Conservation (phyloP, 148 eudicot species). For the Rhododendron williamsianum region DNA sequence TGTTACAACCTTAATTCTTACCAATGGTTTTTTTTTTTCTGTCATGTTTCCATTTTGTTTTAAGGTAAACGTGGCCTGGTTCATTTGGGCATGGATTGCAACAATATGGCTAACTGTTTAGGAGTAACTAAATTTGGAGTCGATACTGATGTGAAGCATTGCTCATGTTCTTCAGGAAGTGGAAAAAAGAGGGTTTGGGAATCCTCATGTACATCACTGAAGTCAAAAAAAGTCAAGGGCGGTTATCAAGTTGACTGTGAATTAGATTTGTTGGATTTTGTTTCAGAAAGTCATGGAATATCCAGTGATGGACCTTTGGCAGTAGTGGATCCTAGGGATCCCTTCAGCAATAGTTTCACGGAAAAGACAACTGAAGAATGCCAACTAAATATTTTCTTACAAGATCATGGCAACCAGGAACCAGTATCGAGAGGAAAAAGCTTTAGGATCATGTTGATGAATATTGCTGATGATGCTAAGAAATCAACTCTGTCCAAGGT, state of each 20-base stretch:
- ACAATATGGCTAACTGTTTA: conserved; percentile 19
- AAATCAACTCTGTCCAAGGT: conserved; percentile 69
- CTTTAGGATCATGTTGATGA: conserved; percentile 67
- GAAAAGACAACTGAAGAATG: conserved; percentile 19
- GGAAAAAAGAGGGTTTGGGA: conserved; percentile 63
- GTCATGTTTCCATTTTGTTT: conserved; percentile 5
- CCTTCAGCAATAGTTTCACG: conserved; percentile 15
- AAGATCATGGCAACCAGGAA: conserved; percentile 14
- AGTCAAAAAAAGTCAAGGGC: conserved; percentile 84
- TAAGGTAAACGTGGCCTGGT: conserved; percentile 22
- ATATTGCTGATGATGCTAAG: conserved; percentile 75
- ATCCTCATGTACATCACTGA: conserved; percentile 60
- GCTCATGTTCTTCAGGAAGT: conserved; percentile 37
- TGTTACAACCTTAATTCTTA: neutral
- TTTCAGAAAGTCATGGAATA: conserved; percentile 22
- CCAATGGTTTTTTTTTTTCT: neutral
- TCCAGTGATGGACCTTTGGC: conserved; percentile 15
- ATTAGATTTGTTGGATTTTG: conserved; percentile 24
- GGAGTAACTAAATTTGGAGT: conserved; percentile 18
- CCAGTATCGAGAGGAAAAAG: conserved; percentile 19
- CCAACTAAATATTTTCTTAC: conserved; percentile 8
- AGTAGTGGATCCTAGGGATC: conserved; percentile 21
- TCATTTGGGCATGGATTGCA: conserved; percentile 14
- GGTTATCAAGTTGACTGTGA: conserved; percentile 38
- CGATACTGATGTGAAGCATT: conserved; percentile 19